A percentile compares a stretch with the other conserved stretches of the same genome.
These are phyloP conservation scores for Xerocomus minutiporus DNA, from an alignment of 1,284 basidiomycete species.

Conservation along the genomic window DNA sequence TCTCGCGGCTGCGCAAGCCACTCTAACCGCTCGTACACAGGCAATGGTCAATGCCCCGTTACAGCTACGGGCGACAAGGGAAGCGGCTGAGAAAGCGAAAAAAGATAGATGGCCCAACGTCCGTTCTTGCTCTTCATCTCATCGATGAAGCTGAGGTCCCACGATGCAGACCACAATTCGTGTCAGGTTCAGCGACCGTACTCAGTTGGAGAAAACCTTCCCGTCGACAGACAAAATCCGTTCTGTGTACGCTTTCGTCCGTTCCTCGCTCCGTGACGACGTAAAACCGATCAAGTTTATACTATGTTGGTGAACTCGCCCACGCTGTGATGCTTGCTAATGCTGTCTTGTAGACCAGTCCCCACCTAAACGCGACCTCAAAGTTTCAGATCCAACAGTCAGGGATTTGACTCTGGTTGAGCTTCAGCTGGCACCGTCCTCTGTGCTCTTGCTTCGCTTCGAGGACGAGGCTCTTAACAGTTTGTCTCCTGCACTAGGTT, in stretches of 20 bases:
- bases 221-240: constrained; percentile 73
- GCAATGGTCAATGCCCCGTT: constrained; percentile 75
- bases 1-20: constrained; percentile 64
- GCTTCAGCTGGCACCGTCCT: constrained; percentile 75
- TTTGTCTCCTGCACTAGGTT: constrained; percentile 27
- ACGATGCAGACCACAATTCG: constrained; percentile 68
- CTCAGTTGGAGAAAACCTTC: constrained; percentile 77
- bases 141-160: constrained; percentile 9
- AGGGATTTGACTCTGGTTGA: constrained; percentile 64
- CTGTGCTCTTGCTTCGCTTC: constrained; percentile 73
- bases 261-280: constrained; percentile 65
- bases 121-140: constrained; percentile 22
- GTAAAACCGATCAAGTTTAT: constrained; percentile 74
- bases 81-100: constrained; percentile 59
- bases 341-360: constrained; percentile 53
- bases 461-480: constrained; percentile 69
- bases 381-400: constrained; percentile 68
- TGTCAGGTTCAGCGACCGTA: constrained; percentile 75
- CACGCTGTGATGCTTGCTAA: not conserved
- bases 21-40: constrained; percentile 57
- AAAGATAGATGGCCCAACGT: constrained; percentile 71
- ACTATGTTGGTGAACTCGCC: constrained; percentile 54
- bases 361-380: constrained; percentile 78
- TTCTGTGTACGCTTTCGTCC: constrained; percentile 79
- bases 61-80: constrained; percentile 63